These are phyloP conservation scores for Gymnopus androsaceus DNA, from an alignment of 1,284 basidiomycete genomes.

Conservation along the genomic window DNA sequence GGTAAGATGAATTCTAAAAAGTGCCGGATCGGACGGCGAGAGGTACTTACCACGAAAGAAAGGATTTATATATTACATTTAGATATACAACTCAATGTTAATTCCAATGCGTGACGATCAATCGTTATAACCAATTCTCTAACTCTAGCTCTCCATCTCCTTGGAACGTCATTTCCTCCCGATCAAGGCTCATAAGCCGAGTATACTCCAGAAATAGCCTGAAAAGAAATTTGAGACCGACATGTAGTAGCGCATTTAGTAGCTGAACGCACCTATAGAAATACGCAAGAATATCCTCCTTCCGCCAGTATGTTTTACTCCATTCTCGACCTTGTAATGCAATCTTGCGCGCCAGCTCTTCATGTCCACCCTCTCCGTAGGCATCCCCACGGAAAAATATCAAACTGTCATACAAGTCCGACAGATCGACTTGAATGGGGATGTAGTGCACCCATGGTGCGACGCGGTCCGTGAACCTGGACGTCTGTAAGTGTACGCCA, in stretches of 20 bases:
- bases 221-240: not conserved
- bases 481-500: not conserved
- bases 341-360: constrained; percentile 51
- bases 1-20: too few species aligned
- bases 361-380: constrained; percentile 43
- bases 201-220: constrained; percentile 45
- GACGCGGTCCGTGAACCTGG: constrained; percentile 34
- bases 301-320: constrained; percentile 54
- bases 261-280: constrained; percentile 43
- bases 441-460: constrained; percentile 57
- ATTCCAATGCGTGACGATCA: too few species aligned
- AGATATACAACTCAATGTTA: too few species aligned
- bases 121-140: not conserved
- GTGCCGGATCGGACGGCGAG: too few species aligned
- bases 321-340: constrained; percentile 50
- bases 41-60: too few species aligned
- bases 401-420: constrained; percentile 52
- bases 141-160: constrained; percentile 1
- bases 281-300: constrained; percentile 59
- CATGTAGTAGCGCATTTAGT: not conserved
- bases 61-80: too few species aligned
- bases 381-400: constrained; percentile 52
- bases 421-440: constrained; percentile 49
- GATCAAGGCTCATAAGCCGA: constrained; percentile 41
- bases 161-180: constrained; percentile 34